phyloP scores from a whole-genome alignment of 176 grass and related monocot genomes.

The Guadua angustifolia region DNA sequence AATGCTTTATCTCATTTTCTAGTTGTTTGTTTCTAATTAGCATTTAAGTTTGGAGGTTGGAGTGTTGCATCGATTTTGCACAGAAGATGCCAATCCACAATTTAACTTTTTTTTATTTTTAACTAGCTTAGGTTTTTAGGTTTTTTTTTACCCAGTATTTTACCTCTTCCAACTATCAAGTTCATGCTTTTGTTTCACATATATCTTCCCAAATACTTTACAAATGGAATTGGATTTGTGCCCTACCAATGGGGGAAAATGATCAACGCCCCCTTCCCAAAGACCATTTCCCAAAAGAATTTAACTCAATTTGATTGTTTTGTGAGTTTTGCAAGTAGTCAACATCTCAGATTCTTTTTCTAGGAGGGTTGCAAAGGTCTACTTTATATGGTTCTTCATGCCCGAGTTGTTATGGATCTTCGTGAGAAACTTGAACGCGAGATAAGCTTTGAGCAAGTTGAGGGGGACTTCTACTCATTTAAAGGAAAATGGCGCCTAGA shows the following conservation, averaged over 20 bases:
- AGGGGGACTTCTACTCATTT: constrained; percentile 92
- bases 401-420: constrained; percentile 92
- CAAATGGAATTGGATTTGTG: not conserved
- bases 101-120: not conserved
- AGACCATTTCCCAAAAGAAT: not conserved
- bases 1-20: not conserved
- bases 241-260: not conserved
- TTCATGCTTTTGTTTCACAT: not conserved
- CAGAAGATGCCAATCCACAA: not conserved
- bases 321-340: constrained; percentile 9
- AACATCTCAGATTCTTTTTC: constrained; percentile 19
- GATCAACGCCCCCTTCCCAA: not conserved
- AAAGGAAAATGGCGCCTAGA: constrained; percentile 87
- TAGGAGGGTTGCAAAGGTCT: constrained; percentile 97
- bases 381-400: constrained; percentile 96
- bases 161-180: not conserved
- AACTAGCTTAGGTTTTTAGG: not conserved
- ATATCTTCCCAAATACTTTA: not conserved
- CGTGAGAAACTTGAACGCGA: constrained; percentile 71
- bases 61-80: not conserved
- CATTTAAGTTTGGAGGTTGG: not conserved
- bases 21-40: constrained; percentile 10
- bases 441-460: constrained; percentile 95
- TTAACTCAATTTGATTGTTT: constrained; percentile 18
- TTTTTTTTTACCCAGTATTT: not conserved